phyloP scores from a whole-genome alignment of 371 early-diverging fungal genomes.

The Lichtheimia ornata region DNA sequence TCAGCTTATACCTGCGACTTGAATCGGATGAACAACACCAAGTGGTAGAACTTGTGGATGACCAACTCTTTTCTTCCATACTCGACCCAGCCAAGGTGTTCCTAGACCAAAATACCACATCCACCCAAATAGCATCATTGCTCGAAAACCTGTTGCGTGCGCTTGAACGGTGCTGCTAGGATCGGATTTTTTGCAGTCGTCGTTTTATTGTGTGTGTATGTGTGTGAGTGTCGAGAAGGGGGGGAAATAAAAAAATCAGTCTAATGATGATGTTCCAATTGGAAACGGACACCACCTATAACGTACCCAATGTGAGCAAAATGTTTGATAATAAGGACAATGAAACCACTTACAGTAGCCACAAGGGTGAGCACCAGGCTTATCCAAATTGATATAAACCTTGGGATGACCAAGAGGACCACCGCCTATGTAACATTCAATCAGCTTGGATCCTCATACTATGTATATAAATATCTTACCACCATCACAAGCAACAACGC shows the following conservation, averaged over 20 bases:
- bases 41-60: slow-evolving; percentile 2
- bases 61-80: neutral
- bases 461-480: slow-evolving; percentile 44
- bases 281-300: slow-evolving; percentile 76
- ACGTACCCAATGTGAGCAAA: neutral
- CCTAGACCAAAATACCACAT: neutral
- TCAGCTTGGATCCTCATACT: neutral
- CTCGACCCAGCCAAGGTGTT: neutral
- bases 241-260: neutral
- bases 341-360: slow-evolving; percentile 72
- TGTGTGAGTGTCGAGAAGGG: neutral
- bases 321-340: neutral
- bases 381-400: slow-evolving; percentile 89
- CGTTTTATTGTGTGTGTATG: slow-evolving; percentile 1
- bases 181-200: neutral
- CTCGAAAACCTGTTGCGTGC: slow-evolving; percentile 6
- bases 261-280: slow-evolving; percentile 54
- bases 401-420: slow-evolving; percentile 94
- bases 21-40: slow-evolving; percentile 10
- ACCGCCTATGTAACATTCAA: slow-evolving; percentile 59
- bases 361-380: slow-evolving; percentile 73
- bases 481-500: slow-evolving; percentile 88
- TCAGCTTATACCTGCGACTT: slow-evolving; percentile 14
- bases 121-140: slow-evolving; percentile 3
- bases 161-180: slow-evolving; percentile 10